A percentile compares a stretch with the other conserved stretches of the same genome.
Evolutionary conservation across 179 eudicot species (phyloP).

Genomic region (Vitellaria paradoxa): DNA sequence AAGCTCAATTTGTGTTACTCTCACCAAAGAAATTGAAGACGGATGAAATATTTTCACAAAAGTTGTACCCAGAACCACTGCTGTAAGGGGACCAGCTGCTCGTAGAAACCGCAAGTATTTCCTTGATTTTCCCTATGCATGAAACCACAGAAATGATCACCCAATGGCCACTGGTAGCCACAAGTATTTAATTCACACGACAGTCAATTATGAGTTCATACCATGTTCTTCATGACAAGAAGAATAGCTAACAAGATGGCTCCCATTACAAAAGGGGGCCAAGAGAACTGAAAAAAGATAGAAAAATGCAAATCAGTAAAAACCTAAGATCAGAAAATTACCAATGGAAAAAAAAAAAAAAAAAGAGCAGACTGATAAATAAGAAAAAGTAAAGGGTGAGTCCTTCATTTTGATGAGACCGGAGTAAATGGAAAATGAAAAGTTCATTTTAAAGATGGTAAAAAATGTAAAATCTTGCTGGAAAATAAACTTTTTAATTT

Average conservation of each 20-base stretch:
- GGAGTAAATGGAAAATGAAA: conserved; percentile 7
- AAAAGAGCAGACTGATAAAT: not conserved
- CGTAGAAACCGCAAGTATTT: conserved; percentile 72
- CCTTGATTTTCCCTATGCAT: conserved; percentile 70
- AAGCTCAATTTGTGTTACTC: conserved; percentile 22
- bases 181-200: not conserved
- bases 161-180: conserved; percentile 7
- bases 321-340: not conserved
- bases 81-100: conserved; percentile 96
- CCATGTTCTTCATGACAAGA: conserved; percentile 90
- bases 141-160: conserved; percentile 19
- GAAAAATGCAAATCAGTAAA: not conserved
- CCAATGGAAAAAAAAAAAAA: conserved; percentile 1
- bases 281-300: conserved; percentile 63
- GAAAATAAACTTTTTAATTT: no score
- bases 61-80: conserved; percentile 84
- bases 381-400: not conserved
- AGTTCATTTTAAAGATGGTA: not conserved
- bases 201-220: conserved; percentile 26
- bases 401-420: not conserved
- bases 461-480: not conserved
- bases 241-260: conserved; percentile 72
- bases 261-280: conserved; percentile 96
- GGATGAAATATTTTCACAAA: conserved; percentile 79
- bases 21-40: conserved; percentile 89